Evolutionary conservation across 106 monocot genomes (phyloP).

Genomic region (Dactylorhiza incarnata): DNA sequence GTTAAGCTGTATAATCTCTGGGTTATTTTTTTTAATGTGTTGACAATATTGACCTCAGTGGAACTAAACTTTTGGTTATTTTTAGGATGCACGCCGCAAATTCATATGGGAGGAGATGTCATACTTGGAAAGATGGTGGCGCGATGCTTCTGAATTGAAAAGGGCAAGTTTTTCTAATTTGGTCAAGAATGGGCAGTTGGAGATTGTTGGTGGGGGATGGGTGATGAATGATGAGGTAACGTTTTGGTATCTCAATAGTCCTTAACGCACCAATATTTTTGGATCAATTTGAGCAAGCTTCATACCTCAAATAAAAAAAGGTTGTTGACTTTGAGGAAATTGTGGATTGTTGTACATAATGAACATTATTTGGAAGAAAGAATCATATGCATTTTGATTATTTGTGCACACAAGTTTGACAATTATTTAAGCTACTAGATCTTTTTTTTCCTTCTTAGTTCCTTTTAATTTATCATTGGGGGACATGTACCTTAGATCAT

Average conservation of each 20-base stretch:
- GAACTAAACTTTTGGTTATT: not conserved
- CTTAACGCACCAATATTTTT: not conserved
- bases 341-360: not conserved
- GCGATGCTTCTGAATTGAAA: conserved; percentile 55
- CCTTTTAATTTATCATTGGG: not conserved
- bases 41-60: not conserved
- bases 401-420: not conserved
- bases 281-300: not conserved
- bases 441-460: not conserved
- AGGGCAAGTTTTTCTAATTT: conserved; percentile 56
- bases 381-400: not conserved
- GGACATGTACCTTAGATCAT: too few relatives aligned
- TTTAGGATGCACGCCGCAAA: conserved; percentile 73
- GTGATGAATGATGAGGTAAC: conserved; percentile 99
- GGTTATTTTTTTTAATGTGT: not conserved
- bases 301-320: not conserved
- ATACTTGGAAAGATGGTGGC: conserved; percentile 97
- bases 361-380: not conserved
- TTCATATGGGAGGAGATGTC: conserved; percentile 99
- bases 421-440: not conserved
- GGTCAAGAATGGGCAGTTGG: conserved; percentile 78
- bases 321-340: too few relatives aligned
- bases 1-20: not conserved
- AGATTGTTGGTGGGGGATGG: conserved; percentile 98
- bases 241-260: not conserved